Evolutionary conservation across 2,329 filamentous ascomycete genomes (phyloP).

Genomic region (Fusarium cyanostomum): DNA sequence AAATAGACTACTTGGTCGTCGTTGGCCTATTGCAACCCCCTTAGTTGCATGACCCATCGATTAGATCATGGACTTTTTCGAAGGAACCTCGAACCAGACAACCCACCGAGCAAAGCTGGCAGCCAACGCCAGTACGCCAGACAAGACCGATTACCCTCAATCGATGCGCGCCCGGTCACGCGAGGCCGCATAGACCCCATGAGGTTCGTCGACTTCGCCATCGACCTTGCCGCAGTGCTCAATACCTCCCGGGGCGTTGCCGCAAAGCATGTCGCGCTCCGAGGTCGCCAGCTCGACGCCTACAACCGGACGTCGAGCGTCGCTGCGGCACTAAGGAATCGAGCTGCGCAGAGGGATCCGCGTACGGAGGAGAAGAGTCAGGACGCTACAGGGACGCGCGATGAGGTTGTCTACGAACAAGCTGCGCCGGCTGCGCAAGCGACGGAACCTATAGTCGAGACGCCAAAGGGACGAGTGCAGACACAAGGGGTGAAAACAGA

Average conservation of each 20-base stretch:
- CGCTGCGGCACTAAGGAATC: conserved; percentile 47
- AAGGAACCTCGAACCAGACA: conserved; percentile 14
- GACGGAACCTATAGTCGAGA: conserved; percentile 17
- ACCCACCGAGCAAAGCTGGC: conserved; percentile 30
- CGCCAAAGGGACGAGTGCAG: background rate
- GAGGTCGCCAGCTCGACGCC: conserved; percentile 62
- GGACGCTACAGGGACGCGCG: background rate
- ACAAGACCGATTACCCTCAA: conserved; percentile 1
- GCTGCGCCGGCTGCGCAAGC: conserved; percentile 18
- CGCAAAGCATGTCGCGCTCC: conserved; percentile 67
- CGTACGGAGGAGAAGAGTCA: conserved; percentile 4
- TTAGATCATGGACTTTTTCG: conserved; percentile 41
- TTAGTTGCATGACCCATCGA: conserved; percentile 46
- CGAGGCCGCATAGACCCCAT: conserved; percentile 51
- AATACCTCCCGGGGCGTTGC: conserved; percentile 76
- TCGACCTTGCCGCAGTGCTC: conserved; percentile 76
- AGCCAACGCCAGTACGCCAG: conserved; percentile 30
- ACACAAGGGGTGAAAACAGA: conserved; percentile 16
- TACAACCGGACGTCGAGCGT: conserved; percentile 60
- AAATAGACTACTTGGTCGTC: background rate
- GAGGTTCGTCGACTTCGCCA: conserved; percentile 70
- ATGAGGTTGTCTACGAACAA: conserved; percentile 21
- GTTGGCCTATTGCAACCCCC: conserved; percentile 21
- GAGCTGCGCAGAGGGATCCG: conserved; percentile 17
- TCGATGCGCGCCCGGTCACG: conserved; percentile 39